Conservation (phyloP, 1,284 basidiomycete genomes). For the Bondarzewia mesenterica region DNA sequence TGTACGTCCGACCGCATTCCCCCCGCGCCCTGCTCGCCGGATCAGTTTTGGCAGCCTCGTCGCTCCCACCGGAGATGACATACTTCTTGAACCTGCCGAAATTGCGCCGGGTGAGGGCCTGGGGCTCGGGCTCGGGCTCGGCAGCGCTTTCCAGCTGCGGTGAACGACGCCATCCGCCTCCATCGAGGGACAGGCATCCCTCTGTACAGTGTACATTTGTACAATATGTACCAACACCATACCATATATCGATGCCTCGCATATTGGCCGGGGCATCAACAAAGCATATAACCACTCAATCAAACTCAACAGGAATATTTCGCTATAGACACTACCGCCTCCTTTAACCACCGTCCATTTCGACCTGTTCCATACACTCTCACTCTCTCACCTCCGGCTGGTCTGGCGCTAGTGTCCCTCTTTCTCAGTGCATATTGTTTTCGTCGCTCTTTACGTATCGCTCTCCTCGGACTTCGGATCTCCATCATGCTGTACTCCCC, state of each 20-base stretch:
- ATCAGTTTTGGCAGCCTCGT: slow-evolving; percentile 11
- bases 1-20: slow-evolving; percentile 9
- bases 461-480: too few relatives aligned
- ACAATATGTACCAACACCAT: neutral
- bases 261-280: neutral
- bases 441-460: neutral
- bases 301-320: neutral
- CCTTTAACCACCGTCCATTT: neutral
- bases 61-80: slow-evolving; percentile 12
- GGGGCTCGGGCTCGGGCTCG: slow-evolving; percentile 20
- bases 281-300: neutral
- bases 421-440: neutral
- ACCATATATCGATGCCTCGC: neutral
- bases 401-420: neutral
- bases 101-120: neutral
- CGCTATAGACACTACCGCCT: neutral
- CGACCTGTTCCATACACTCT: neutral
- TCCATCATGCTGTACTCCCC: too few relatives aligned
- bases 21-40: slow-evolving; percentile 18
- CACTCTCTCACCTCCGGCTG: neutral
- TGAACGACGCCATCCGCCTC: slow-evolving; percentile 18
- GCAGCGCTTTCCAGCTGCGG: slow-evolving; percentile 54
- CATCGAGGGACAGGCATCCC: neutral
- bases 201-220: neutral
- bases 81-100: neutral